Percentiles rank a stretch among this genome's conserved stretches.
Evolutionary conservation across 1,284 basidiomycete species (phyloP).

Genomic region (Schizophyllum amplum): DNA sequence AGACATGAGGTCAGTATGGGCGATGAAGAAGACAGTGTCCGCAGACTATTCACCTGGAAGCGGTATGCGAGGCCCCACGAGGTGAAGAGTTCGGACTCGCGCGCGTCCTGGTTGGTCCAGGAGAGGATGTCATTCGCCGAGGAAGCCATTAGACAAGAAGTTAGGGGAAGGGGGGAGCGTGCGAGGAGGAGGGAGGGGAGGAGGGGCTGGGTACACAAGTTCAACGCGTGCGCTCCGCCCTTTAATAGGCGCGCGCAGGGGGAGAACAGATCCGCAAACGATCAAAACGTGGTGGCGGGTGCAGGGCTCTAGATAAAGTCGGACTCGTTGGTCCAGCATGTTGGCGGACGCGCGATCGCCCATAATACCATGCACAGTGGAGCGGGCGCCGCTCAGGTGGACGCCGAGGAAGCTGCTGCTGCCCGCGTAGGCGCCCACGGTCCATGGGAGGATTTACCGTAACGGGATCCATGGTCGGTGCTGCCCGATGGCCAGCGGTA

Average conservation of each 20-base stretch:
- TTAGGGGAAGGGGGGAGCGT: neutral
- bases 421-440: neutral
- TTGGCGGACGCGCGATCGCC: neutral
- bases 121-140: slow-evolving; percentile 64
- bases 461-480: neutral
- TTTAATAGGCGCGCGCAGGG: neutral
- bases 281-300: neutral
- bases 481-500: neutral
- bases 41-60: slow-evolving; percentile 48
- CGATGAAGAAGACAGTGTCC: neutral
- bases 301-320: neutral
- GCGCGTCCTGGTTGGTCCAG: slow-evolving; percentile 79
- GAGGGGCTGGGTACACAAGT: neutral
- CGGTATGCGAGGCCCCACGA: slow-evolving; percentile 74
- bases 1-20: slow-evolving; percentile 11
- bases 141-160: neutral
- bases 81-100: slow-evolving; percentile 74
- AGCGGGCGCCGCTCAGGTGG: neutral
- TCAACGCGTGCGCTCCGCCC: neutral
- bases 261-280: neutral
- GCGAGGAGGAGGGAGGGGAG: neutral
- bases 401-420: neutral
- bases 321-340: neutral
- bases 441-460: neutral
- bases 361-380: neutral